Conservation (phyloP, 2,329 filamentous ascomycete genomes). For the Aspergillus aculeatinus region DNA sequence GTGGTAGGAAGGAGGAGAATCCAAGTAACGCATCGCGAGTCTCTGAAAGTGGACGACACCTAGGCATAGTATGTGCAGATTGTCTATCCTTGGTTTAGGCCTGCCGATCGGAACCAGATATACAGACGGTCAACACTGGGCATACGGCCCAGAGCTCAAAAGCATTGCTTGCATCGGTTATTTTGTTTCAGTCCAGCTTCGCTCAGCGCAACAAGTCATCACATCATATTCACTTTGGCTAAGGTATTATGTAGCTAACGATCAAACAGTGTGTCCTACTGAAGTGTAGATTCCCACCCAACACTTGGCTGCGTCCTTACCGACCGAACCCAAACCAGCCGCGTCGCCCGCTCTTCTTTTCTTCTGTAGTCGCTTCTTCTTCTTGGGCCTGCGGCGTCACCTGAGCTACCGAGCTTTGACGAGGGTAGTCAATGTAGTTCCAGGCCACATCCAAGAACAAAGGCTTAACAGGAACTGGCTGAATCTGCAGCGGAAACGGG, state of each 20-base stretch:
- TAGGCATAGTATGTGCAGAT: too few relatives aligned
- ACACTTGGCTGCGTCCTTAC: neutral
- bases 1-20: too few relatives aligned
- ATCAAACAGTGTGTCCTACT: neutral
- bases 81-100: too few relatives aligned
- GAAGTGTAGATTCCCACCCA: neutral
- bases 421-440: slow-evolving; percentile 95
- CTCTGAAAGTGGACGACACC: too few relatives aligned
- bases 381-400: slow-evolving; percentile 28
- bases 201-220: neutral
- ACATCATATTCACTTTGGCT: slow-evolving; percentile 3
- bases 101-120: too few relatives aligned
- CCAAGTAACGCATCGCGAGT: too few relatives aligned
- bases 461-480: slow-evolving; percentile 85
- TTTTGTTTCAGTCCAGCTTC: neutral
- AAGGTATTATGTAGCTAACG: neutral
- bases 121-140: too few relatives aligned
- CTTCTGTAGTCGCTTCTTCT: slow-evolving; percentile 32
- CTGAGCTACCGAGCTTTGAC: slow-evolving; percentile 44
- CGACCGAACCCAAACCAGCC: slow-evolving; percentile 74
- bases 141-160: neutral
- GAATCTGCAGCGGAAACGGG: slow-evolving; percentile 78
- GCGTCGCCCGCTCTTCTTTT: slow-evolving; percentile 59
- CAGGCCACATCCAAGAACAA: slow-evolving; percentile 94
- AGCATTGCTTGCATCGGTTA: neutral